Base-by-base conservation (phyloP, 208 protist genomes). In the Trypanosoma vivax region DNA sequence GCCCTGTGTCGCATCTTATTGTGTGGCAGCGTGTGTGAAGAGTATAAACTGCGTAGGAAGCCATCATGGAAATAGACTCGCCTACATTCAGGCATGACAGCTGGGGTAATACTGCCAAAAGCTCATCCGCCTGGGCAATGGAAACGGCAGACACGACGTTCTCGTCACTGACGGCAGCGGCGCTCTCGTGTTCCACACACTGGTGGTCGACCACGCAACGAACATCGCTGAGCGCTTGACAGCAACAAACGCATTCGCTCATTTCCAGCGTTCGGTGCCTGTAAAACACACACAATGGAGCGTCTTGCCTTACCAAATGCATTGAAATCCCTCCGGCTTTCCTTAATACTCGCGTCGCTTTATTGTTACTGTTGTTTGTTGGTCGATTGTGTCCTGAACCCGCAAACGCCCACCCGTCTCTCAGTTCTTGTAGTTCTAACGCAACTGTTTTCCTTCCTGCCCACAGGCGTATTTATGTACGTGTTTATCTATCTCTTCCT, bases 51-150 rank as follows among this genome's bases (percentile, higher is more conserved):
- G 70, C 64, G 23, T 37, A 34, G 13, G 70, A 64, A 24, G 55
- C 66, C 28, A 74, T 79, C 48, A 76, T 54, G 33, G 80, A 88
- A 6, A 77, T 18, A 16, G 68, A 64, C 19, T 33, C 63, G 16
- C 60, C 59, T 5, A 39, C 3, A 10, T 34, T 23, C 10, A 65
- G 46, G 5, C 18, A 5, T 14, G 35, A 19, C n/a, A 25, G 35
- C 14, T 6, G 24, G 5, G 9, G 39, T 14, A 13, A 46, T 46
- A 25, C 18, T 7, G 23, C 10, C 39, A 19, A 43, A 9, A 21
- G n/a, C 6, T 7, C 9, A 19, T 19, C 10, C 6, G 6, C 39
- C 6, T 7, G 6, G 6, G 39, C 6, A 43, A 6, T 21, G 18
- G 3, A 10, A 25, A 19, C 31, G 14, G 24, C 16, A 25, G 43